Evolutionary conservation across 768 basidiomycete species (phyloP), one percentile per base, ranked within the genome.

Genomic region (Lactifluus piperatus): DNA sequence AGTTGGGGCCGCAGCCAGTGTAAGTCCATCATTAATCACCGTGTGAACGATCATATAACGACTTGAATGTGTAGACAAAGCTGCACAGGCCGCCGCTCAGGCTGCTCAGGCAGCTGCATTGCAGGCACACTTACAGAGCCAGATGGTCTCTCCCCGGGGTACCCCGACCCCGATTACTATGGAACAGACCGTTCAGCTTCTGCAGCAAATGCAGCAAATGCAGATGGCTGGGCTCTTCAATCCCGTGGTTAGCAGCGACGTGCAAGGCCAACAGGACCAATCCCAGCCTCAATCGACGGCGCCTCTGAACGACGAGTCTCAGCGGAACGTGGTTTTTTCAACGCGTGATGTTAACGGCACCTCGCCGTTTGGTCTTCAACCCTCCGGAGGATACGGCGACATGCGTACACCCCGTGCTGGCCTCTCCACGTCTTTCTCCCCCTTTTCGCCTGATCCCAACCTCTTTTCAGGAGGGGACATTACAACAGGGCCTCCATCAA

Each of bases 1-100:
- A 91, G 89, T 68, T 97, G 94, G 94, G 94, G 94, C 43, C 79
- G 93, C 48, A 91, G 88, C 72, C 92, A 94, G 80, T 92, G 91
- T 92, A 57, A 45, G 83, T 77, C 18, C 27, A 24, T 43, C 13
- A n/a, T 45, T 30, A 20, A 41, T 5, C 45, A 64, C 51, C 51
- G 39, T 5, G 47, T 57, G 37, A 2, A 5, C 20, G 34, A 7
- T 50, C 39, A 9, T 8, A 30, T 61, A 32, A 62, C 54, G 24
- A 45, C 65, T 13, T 58, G 48, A 43, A 44, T 54, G 29, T 54
- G 29, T 61, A 91, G 91, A 92, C 71, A 93, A 93, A 76, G 91
- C 91, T 18, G 90, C 91, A 5, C 91, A 92, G 69, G 91, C 91
- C 3, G 91, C 91, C 18, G 91, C 89, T 8, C 89, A 91, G 59